Evolutionary conservation across 2,329 filamentous ascomycete species (phyloP).

Genomic region (Ascosphaera apis): DNA sequence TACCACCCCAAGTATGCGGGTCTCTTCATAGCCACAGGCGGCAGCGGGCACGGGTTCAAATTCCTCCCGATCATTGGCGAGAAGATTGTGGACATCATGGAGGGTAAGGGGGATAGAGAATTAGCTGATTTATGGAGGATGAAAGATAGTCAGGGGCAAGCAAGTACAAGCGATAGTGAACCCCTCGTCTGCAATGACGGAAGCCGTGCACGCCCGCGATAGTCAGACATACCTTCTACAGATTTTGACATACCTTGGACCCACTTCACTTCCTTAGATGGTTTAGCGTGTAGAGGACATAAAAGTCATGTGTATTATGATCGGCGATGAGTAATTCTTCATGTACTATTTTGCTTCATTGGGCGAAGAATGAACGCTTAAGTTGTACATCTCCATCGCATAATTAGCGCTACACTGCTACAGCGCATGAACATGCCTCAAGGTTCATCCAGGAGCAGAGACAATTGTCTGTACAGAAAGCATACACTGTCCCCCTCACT

Average conservation of each 20-base stretch:
- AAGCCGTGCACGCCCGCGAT: conserved; percentile 19
- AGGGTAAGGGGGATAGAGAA: conserved; percentile 20
- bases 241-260: too few species aligned
- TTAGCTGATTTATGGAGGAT: conserved; percentile 21
- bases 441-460: too few species aligned
- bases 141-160: conserved; percentile 9
- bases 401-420: too few species aligned
- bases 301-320: conserved; percentile 13
- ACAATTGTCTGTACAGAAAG: too few species aligned
- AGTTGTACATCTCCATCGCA: too few species aligned
- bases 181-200: not conserved
- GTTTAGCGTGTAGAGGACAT: conserved; percentile 6
- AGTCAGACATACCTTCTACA: too few species aligned
- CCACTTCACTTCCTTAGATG: too few species aligned
- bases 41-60: conserved; percentile 30
- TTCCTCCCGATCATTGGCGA: conserved; percentile 31
- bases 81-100: conserved; percentile 25
- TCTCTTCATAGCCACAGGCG: conserved; percentile 29
- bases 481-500: too few species aligned
- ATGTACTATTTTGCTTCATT: too few species aligned
- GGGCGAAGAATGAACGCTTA: too few species aligned
- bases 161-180: conserved; percentile 1
- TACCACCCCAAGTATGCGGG: conserved; percentile 37
- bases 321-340: too few species aligned
- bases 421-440: too few species aligned